A percentile compares a stretch with the other conserved stretches of the same genome.
These are phyloP conservation scores for Blastobotrys apis DNA, from an alignment of 1,139 yeast genomes.

Conservation along the genomic window DNA sequence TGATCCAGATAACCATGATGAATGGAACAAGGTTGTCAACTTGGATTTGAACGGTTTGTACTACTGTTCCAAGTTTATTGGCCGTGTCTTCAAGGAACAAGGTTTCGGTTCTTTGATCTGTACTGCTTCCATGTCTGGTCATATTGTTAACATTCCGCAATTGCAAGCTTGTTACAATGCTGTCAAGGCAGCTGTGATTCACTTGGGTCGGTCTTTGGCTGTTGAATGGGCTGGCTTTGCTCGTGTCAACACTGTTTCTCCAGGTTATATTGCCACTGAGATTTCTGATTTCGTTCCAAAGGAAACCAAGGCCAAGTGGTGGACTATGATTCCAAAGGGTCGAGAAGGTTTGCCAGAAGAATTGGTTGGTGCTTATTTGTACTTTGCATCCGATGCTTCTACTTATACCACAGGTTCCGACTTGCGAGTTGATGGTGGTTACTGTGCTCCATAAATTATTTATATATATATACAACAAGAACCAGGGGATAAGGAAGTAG, in stretches of 20 bases:
- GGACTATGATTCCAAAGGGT: constrained; percentile 72
- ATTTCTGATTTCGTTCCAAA: constrained; percentile 56
- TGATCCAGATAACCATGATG: constrained; percentile 52
- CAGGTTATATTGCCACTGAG: constrained; percentile 79
- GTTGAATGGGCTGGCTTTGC: constrained; percentile 91
- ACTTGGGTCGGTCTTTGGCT: constrained; percentile 74
- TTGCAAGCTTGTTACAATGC: constrained; percentile 87
- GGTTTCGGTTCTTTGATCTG: constrained; percentile 71
- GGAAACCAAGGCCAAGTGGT: constrained; percentile 58
- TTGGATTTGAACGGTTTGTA: constrained; percentile 73
- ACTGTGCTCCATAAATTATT: constrained; percentile 35
- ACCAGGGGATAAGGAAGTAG: no score
- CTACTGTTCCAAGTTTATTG: constrained; percentile 68
- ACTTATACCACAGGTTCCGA: constrained; percentile 83
- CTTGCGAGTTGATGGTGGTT: constrained; percentile 83
- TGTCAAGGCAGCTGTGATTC: constrained; percentile 82
- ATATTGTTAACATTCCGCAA: constrained; percentile 84
- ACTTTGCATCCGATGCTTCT: constrained; percentile 83
- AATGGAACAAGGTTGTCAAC: constrained; percentile 66
- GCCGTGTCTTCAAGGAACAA: constrained; percentile 65
- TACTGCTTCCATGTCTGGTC: constrained; percentile 90
- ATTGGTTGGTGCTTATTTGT: constrained; percentile 80
- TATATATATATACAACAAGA: constrained; percentile 2
- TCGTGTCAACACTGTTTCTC: constrained; percentile 78
- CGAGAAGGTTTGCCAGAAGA: constrained; percentile 78